Base-by-base conservation (phyloP, 2,329 filamentous ascomycete genomes). In the Chrysoporthe austroafricana region DNA sequence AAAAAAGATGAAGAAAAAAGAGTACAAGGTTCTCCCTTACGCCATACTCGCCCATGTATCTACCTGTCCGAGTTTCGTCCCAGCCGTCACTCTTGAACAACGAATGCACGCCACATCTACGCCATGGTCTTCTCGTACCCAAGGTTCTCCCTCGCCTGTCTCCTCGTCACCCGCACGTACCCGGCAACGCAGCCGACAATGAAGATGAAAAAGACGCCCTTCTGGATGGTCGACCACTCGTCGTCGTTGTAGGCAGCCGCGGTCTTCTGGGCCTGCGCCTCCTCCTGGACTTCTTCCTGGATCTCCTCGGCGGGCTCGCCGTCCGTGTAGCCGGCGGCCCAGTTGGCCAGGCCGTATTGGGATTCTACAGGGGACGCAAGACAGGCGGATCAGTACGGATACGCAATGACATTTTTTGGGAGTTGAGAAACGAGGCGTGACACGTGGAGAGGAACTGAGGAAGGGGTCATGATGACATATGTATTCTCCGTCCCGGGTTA, bases 191-290 rank as follows among this genome's bases (percentile, higher is more conserved):
- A 82, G 36, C 76, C 79, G 50, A 85, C 70, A 66, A 88, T 79
- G 62, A 85, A 77, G 56, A 77, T 79, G 71, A 87, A 83, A 62
- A 87, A 74, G 60, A 84, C 74, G n/a, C 78, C 80, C 79, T 86
- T 87, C 72, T 84, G 81, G 69, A 84, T 44, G 70, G 83, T 72
- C 32, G 79, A 81, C 78, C 77, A 84, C 43, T 78, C 79, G 58
- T 76, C 78, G 32, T 73, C 71, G 73, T 71, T 56, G 58, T 64
- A 54, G 63, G 62, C 26, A 36, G 62, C 50, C 57, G 59, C 36
- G 11, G 44, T 36, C 32, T 58, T 57, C 44, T 65, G 46, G 14
- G 42, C n/a, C 50, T 60, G 57, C 34, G 62, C 44, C 14, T 70
- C 69, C 52, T 66, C 64, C 21, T 67, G 62, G 54, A 68, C 43